A percentile compares a stretch with the other conserved stretches of the same genome.
phyloP scores from a whole-genome alignment of 2,329 filamentous ascomycete species.

The Hypoxylon sp. region DNA sequence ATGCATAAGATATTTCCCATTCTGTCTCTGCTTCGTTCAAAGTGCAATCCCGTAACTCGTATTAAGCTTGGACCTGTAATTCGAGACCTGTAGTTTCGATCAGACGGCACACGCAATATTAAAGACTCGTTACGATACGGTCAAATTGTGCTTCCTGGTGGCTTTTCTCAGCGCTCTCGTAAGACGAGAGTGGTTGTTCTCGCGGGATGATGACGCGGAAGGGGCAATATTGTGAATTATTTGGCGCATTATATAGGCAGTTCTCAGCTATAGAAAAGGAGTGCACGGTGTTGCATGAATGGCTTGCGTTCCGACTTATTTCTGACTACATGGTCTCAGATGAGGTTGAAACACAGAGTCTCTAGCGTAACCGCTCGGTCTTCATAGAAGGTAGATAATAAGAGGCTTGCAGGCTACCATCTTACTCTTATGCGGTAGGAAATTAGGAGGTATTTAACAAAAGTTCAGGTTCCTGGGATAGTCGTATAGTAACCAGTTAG shows the following conservation, averaged over 20 bases:
- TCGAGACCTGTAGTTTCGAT: background rate
- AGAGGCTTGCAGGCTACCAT: background rate
- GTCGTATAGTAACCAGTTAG: background rate
- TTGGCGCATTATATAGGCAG: background rate
- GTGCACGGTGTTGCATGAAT: background rate
- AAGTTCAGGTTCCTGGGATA: background rate
- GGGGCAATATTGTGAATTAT: background rate
- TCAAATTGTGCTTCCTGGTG: background rate
- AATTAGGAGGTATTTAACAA: background rate
- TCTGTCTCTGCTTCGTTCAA: background rate
- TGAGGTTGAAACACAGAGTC: conserved; percentile 2
- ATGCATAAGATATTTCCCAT: background rate
- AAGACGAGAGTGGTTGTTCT: conserved; percentile 10
- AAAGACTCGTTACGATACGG: background rate
- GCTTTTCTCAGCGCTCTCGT: conserved; percentile 19
- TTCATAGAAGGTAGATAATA: background rate
- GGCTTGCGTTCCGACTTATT: background rate
- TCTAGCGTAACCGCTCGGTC: background rate
- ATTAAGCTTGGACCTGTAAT: background rate
- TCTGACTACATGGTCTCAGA: background rate
- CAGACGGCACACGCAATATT: background rate
- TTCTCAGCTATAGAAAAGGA: background rate
- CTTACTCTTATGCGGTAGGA: background rate
- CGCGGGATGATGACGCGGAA: conserved; percentile 9
- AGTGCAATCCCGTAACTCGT: background rate